A percentile compares a stretch with the other conserved stretches of the same genome.
phyloP scores from a whole-genome alignment of 495 filamentous ascomycete genomes.

The Gamarada debralockiae region DNA sequence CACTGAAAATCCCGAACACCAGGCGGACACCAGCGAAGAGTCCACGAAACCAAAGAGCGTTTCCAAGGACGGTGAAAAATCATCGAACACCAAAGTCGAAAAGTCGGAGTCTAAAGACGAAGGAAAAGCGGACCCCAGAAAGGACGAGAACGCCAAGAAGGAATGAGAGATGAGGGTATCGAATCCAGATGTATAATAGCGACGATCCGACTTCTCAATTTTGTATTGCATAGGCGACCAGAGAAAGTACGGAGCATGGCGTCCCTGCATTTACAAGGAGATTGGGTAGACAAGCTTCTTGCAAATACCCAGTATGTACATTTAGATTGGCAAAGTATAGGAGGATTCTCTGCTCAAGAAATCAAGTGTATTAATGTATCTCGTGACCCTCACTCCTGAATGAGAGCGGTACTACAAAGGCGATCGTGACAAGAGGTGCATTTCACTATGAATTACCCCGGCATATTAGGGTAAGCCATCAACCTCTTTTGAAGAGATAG shows the following conservation, averaged over 20 bases:
- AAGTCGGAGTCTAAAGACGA: background rate
- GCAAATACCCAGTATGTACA: constrained; percentile 5
- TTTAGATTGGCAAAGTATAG: constrained; percentile 1
- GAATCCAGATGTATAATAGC: constrained; percentile 9
- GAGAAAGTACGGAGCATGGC: constrained; percentile 16
- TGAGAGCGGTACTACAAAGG: background rate
- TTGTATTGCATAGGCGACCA: constrained; percentile 13
- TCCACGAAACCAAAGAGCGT: constrained; percentile 16
- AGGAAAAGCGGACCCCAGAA: background rate
- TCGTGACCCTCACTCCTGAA: too few species aligned
- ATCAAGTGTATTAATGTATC: background rate
- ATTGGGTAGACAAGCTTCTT: background rate
- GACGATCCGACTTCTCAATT: background rate
- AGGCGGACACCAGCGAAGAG: constrained; percentile 31
- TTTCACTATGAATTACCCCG: too few species aligned
- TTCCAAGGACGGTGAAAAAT: constrained; percentile 8
- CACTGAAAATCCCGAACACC: constrained; percentile 65
- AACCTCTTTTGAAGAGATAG: too few species aligned
- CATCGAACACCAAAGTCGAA: background rate
- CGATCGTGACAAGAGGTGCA: background rate
- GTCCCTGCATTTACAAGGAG: constrained; percentile 2
- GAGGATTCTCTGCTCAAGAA: constrained; percentile 17
- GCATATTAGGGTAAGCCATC: too few species aligned
- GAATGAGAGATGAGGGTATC: background rate
- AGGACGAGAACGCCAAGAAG: constrained; percentile 4